Evolutionary conservation across 495 filamentous ascomycete genomes (phyloP), one percentile per base, ranked within the genome.

Genomic region (Aspergillus avenaceus): DNA sequence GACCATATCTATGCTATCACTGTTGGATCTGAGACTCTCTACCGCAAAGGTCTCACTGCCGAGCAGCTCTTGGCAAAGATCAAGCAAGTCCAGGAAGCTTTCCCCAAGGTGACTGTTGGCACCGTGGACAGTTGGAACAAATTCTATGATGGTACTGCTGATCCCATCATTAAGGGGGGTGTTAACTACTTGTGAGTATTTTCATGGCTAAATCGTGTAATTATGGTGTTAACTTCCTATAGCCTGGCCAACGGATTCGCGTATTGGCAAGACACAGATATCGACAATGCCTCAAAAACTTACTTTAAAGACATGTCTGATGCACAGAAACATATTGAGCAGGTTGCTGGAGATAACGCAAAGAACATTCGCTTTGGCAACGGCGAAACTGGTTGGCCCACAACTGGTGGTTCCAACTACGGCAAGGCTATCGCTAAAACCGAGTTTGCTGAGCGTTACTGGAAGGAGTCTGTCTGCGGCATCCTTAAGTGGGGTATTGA

Each of bases 91-190:
- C 78, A 81, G 66, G 62, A 66, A 12, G 63, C 70, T 37, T 81
- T 77, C 59, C 77, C 63, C 38, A 67, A 58, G 23, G 66, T 84
- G 55, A 81, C 80, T 60, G 78, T 91, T 29, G 88, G 88, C 46
- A 90, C 85, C 16, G 88, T 87, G 5, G 88, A 92, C 70, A 82
- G 76, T 63, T 92, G 88, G 88, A 91, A 91, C 74, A 88, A 86
- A 67, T 85, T 77, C 59, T 76, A 79, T 31, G 85, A 90, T 62
- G 86, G 84, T 29, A 87, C 84, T 34, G 87, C 82, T 8, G 82
- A 91, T 60, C 71, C 83, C 18, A 66, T 89, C 49, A 77, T 88
- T 57, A 63, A 72, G 34, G 73, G 76, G 31, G 76, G 74, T 51
- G 80, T 78, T 21, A 84, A 84, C 55, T 82, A 91, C 44, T 68